phyloP scores from a whole-genome alignment of 2,329 filamentous ascomycete genomes.

The Microcyclospora tardicrescens region DNA sequence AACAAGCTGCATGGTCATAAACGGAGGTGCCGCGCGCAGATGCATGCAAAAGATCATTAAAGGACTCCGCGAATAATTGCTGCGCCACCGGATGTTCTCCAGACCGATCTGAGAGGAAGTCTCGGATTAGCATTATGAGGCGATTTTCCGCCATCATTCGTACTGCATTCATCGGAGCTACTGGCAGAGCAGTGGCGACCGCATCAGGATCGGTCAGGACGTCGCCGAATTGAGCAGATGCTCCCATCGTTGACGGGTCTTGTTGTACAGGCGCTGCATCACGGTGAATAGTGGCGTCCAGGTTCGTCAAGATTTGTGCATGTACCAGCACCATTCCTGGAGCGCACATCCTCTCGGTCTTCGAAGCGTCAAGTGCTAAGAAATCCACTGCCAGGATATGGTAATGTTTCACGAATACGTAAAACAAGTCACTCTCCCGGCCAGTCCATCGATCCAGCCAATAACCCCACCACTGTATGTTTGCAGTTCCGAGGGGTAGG shows the following conservation, averaged over 20 bases:
- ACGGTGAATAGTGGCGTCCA: slow-evolving; percentile 76
- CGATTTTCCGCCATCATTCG: slow-evolving; percentile 82
- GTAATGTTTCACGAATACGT: slow-evolving; percentile 82
- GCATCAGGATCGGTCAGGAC: slow-evolving; percentile 54
- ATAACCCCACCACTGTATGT: slow-evolving; percentile 71
- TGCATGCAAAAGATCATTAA: slow-evolving; percentile 59
- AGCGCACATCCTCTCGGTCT: slow-evolving; percentile 48
- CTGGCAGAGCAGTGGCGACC: slow-evolving; percentile 46
- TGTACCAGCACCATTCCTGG: slow-evolving; percentile 73
- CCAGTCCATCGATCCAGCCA: slow-evolving; percentile 83
- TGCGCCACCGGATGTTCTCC: slow-evolving; percentile 42
- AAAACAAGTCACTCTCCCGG: slow-evolving; percentile 77
- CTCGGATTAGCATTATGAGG: slow-evolving; percentile 66
- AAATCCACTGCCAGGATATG: slow-evolving; percentile 63
- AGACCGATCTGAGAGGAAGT: slow-evolving; percentile 56
- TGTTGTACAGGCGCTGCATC: slow-evolving; percentile 41
- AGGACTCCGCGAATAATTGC: slow-evolving; percentile 62
- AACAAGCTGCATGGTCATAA: slow-evolving; percentile 72
- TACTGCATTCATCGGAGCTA: slow-evolving; percentile 56
- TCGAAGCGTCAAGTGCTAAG: slow-evolving; percentile 33
- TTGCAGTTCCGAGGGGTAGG: slow-evolving; percentile 53
- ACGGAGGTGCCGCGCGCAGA: slow-evolving; percentile 63
- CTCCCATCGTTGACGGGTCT: slow-evolving; percentile 23
- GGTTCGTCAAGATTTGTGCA: slow-evolving; percentile 62
- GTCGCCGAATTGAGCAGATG: slow-evolving; percentile 52